Evolutionary conservation across 306 rosid genomes (phyloP), one percentile per base, ranked within the genome.

Genomic region (Glycine latifolia): DNA sequence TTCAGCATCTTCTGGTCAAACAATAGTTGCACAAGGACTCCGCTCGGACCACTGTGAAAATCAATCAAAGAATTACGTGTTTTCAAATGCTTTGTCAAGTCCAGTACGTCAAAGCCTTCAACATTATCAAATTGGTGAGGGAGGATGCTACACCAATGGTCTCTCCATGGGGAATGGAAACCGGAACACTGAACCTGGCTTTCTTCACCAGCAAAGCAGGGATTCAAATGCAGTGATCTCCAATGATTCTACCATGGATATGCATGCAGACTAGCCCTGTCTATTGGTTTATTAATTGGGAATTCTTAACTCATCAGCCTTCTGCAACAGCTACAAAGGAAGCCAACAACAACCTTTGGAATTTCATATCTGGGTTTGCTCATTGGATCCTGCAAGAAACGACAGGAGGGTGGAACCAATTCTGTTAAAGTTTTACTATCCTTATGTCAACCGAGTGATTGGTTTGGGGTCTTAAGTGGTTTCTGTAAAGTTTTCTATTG

Each of bases 81-180:
- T 92, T 82, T 92, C 97, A 6, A 91, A 91, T 68, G 97, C 95
- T 58, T 56, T 91, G 83, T 92, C 97, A 7, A 92, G 95, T 81
- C 97, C 97, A 0, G 85, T 92, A 60, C 94, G 93, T 16, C 88
- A 85, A 49, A 91, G 91, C 78, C 93, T 92, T 82, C 97, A 92
- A 80, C 85, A 83, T 67, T 92, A 92, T 85, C 97, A 92, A 73
- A 83, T 87, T 44, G 85, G 91, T 43, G 88, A 85, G 75, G 91
- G 84, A 59, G 89, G 81, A 75, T 73, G 77, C 75, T 83, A 63
- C 55, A 82, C 83, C 15, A 41, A 79, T 2, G 80, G 87, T 79
- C 75, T 83, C 58, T 70, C 90, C 13, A 47, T 83, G 50, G 97
- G 87, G 56, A 90, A 83, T 62, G 92, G 90, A 44, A 78, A 84